Conservation (phyloP, 2,329 filamentous ascomycete species). For the Trichoderma sp. region DNA sequence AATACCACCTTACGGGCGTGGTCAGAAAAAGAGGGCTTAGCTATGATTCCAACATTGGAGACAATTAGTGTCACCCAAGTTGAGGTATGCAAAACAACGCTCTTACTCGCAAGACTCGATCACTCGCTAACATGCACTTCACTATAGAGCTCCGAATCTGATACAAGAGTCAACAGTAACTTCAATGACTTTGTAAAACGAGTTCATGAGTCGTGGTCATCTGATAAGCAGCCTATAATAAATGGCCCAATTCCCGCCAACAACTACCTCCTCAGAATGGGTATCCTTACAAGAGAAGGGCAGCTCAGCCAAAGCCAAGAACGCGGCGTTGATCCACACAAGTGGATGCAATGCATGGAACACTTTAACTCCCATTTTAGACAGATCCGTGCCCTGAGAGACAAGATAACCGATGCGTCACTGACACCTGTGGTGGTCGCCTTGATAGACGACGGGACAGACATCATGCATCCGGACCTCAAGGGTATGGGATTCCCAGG, state of each 20-base stretch:
- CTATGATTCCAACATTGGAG: slow-evolving; percentile 1
- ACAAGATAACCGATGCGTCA: not conserved
- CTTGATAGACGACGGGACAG: slow-evolving; percentile 3
- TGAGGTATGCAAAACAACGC: not conserved
- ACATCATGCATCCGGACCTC: not conserved
- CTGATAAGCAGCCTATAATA: not conserved
- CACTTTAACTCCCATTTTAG: not conserved
- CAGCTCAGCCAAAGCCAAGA: not conserved
- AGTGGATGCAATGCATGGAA: slow-evolving; percentile 12
- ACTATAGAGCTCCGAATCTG: not conserved
- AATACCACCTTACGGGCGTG: not conserved
- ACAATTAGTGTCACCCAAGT: not conserved
- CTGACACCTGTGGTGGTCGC: not conserved
- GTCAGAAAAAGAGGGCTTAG: not conserved
- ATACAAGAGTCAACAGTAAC: not conserved
- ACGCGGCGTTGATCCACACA: not conserved
- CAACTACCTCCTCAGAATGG: not conserved
- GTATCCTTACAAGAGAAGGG: not conserved
- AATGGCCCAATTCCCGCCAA: not conserved
- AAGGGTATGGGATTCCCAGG: not conserved
- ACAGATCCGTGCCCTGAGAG: not conserved
- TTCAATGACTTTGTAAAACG: not conserved
- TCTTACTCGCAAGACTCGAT: not conserved
- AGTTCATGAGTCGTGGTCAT: not conserved
- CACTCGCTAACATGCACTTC: not conserved